Base-by-base conservation (phyloP, 2,329 filamentous ascomycete species). In the Botrytis aclada region DNA sequence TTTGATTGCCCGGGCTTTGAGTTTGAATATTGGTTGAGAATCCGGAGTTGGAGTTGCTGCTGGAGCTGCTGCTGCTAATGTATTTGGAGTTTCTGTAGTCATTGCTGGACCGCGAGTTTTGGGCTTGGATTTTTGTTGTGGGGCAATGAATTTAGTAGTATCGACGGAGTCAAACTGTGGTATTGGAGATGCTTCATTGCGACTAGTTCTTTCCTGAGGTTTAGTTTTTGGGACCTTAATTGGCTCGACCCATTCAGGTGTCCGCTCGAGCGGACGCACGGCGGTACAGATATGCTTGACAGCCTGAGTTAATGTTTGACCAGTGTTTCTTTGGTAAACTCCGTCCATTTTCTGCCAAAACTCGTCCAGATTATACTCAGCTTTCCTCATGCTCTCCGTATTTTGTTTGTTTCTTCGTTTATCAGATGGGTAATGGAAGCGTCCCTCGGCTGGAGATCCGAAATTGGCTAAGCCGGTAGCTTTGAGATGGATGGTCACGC, bases 371-470 rank as follows among this genome's bases (percentile, higher is more conserved):
- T 64, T 43, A 22, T 43, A 7, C 4, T 64, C 87, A 0, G 87
- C 86, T 2, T 63, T 75, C 16, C 83, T 82, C 78, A 89, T 81
- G 0, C 78, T 77, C 8, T 84, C 81, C 0, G 84, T 81, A 29
- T 82, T 88, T 20, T 84, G 82, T 70, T 82, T 82, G 2, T 81
- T 88, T 2, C 83, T 82, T 16, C 82, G 84, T 75, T 85, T 87
- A 4, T 84, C 81, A 8, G 82, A 82, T 69, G 84, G 87, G 82
- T 84, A 89, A 60, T 74, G 73, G 79, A 78, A 78, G 12, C 71
- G 67, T 22, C 70, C 73, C 37, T 75, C 69, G 7, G 58, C 71
- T 16, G 76, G 76, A 18, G 45, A 51, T 5, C 70, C 75, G 45
- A 74, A 65, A 34, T 70, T 69, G 16, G 74, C 71, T 25, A 71